Percentiles rank a stretch among this genome's conserved stretches.
These are phyloP conservation scores for Botrytis fabae DNA, from an alignment of 2,329 filamentous ascomycete genomes.

Conservation along the genomic window DNA sequence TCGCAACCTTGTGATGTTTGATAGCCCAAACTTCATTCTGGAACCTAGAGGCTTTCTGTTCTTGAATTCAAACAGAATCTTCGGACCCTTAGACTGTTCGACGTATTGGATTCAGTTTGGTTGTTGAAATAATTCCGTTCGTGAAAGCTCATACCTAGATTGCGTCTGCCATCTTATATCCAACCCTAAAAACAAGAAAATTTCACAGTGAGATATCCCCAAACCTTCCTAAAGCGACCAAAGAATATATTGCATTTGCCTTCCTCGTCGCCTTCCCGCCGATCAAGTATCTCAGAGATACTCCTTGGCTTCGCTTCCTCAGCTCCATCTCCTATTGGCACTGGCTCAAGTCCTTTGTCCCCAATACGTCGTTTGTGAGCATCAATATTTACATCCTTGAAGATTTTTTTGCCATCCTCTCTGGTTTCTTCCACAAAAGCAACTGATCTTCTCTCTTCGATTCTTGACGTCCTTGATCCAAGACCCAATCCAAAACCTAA, in stretches of 20 bases:
- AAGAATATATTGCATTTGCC: neutral
- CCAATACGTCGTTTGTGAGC: neutral
- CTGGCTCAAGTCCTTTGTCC: neutral
- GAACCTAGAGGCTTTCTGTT: neutral
- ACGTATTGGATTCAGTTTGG: neutral
- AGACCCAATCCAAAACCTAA: neutral
- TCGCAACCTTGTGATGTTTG: neutral
- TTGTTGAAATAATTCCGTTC: neutral
- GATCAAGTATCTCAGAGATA: constrained; percentile 1
- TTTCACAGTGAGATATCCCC: neutral
- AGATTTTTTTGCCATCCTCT: neutral
- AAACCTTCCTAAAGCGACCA: neutral
- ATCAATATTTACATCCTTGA: neutral
- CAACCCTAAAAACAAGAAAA: neutral
- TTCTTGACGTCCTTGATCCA: constrained; percentile 1
- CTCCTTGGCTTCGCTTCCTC: neutral
- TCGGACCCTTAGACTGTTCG: neutral
- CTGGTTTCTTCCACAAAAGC: neutral
- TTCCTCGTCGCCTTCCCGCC: neutral
- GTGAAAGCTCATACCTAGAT: neutral
- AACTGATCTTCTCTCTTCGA: constrained; percentile 6
- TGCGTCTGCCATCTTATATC: neutral
- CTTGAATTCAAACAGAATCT: neutral
- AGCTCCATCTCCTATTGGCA: neutral
- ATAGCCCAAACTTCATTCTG: neutral